Evolutionary conservation across 768 basidiomycete species (phyloP).

Genomic region (Phaeotremella skinneri): DNA sequence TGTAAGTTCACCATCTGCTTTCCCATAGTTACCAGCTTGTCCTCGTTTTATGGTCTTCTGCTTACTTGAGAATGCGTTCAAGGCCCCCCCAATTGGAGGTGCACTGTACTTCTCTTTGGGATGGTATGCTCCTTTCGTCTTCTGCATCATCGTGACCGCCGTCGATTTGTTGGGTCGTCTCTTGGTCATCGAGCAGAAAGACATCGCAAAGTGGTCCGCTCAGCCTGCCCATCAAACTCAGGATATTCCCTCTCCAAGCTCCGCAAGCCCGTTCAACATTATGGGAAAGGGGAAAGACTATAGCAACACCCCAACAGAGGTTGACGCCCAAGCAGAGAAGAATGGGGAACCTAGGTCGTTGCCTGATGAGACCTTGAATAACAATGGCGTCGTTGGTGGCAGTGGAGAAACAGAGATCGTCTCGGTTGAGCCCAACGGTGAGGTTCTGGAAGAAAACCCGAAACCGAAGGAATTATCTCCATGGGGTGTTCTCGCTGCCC

Average conservation of each 20-base stretch:
- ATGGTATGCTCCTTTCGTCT: slow-evolving; percentile 47
- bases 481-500: slow-evolving; percentile 20
- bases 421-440: not conserved
- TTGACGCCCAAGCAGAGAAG: too few relatives aligned
- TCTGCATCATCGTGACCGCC: slow-evolving; percentile 35
- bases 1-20: slow-evolving; percentile 17
- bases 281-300: not conserved
- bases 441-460: not conserved
- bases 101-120: slow-evolving; percentile 38
- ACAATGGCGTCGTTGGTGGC: too few relatives aligned
- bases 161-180: slow-evolving; percentile 39
- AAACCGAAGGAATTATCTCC: slow-evolving; percentile 17
- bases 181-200: slow-evolving; percentile 40
- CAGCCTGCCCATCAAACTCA: not conserved
- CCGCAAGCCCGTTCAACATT: too few relatives aligned
- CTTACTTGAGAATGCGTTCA: not conserved
- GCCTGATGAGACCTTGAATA: too few relatives aligned
- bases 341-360: too few relatives aligned
- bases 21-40: not conserved
- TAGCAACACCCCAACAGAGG: too few relatives aligned
- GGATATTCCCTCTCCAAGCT: not conserved
- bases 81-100: slow-evolving; percentile 43
- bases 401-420: too few relatives aligned
- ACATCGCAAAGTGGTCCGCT: slow-evolving; percentile 10
- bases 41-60: not conserved